Evolutionary conservation across 2,329 filamentous ascomycete genomes (phyloP).

Genomic region (Calonectria pseudoturangicola): DNA sequence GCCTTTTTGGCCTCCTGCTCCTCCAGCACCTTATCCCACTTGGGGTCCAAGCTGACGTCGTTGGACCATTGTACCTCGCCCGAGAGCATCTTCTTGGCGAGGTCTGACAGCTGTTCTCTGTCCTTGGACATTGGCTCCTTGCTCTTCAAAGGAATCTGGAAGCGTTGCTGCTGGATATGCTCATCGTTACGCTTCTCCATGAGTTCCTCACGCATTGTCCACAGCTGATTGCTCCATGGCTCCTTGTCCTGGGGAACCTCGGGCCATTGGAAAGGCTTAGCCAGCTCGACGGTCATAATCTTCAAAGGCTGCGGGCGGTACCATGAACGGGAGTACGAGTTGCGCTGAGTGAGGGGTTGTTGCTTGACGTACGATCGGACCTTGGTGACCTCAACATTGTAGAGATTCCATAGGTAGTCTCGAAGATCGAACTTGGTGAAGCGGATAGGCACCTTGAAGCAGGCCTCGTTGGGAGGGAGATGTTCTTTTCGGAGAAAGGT

Average conservation of each 20-base stretch:
- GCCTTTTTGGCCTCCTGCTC: conserved; percentile 51
- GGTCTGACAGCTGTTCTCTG: conserved; percentile 72
- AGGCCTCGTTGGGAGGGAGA: conserved; percentile 86
- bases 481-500: conserved; percentile 83
- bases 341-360: conserved; percentile 72
- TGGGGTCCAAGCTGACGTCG: conserved; percentile 65
- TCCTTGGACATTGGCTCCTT: conserved; percentile 63
- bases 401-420: conserved; percentile 93
- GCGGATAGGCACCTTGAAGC: conserved; percentile 91
- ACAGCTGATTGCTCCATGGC: conserved; percentile 79
- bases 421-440: conserved; percentile 98
- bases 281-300: conserved; percentile 96
- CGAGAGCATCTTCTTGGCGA: conserved; percentile 78
- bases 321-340: conserved; percentile 71
- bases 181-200: conserved; percentile 63
- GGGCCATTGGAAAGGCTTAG: conserved; percentile 92
- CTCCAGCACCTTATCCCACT: conserved; percentile 64
- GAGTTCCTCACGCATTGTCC: conserved; percentile 70
- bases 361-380: conserved; percentile 88
- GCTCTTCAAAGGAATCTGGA: conserved; percentile 63
- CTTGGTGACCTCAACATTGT: conserved; percentile 82
- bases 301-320: conserved; percentile 85
- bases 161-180: conserved; percentile 57
- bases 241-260: conserved; percentile 77
- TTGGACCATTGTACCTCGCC: conserved; percentile 78